Conservation (phyloP, 345 rosid species). For the Xanthoceras sorbifolium region DNA sequence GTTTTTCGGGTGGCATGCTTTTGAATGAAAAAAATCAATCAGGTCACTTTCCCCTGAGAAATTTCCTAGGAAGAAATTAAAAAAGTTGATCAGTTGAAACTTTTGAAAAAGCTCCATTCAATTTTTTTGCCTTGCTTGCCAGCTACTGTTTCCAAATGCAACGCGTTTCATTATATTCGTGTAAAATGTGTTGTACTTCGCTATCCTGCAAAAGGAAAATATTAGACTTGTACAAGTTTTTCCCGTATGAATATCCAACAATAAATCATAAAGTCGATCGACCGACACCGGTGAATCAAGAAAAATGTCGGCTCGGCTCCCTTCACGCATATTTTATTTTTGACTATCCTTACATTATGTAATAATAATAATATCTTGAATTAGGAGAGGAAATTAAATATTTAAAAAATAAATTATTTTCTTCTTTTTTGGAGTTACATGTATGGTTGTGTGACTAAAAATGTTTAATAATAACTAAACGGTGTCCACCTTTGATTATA, state of each 20-base stretch:
- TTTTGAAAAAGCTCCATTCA: not conserved
- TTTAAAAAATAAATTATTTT: not conserved
- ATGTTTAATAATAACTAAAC: not conserved
- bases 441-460: not conserved
- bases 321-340: slow-evolving; percentile 11
- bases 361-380: too few relatives aligned
- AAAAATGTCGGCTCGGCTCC: slow-evolving; percentile 8
- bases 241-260: not conserved
- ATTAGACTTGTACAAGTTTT: not conserved
- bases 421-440: not conserved
- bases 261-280: not conserved
- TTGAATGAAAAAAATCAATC: not conserved
- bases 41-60: not conserved
- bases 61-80: not conserved
- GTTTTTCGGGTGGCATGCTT: not conserved
- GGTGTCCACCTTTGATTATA: not conserved
- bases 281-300: slow-evolving; percentile 24
- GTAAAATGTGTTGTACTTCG: not conserved
- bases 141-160: slow-evolving; percentile 11
- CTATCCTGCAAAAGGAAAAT: not conserved
- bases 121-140: slow-evolving; percentile 18
- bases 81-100: not conserved
- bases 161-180: not conserved
- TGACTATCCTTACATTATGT: too few relatives aligned
- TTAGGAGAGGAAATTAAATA: not conserved